phyloP scores from a whole-genome alignment of 202 grass and related monocot genomes.

The Digitaria exilis region DNA sequence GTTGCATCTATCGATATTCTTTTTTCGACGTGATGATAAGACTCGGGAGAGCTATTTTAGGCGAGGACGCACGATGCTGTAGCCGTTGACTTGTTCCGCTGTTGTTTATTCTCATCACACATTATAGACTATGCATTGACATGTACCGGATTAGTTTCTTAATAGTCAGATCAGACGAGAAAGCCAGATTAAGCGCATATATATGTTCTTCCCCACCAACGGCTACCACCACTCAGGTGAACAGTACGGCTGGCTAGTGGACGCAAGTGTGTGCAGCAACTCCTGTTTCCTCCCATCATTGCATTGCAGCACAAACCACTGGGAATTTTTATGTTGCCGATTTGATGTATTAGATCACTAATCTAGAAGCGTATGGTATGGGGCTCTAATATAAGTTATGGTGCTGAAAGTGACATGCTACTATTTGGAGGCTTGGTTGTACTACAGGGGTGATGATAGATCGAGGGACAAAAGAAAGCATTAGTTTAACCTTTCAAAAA shows the following conservation, averaged over 20 bases:
- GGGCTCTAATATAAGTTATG: background rate
- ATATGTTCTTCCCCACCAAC: slow-evolving; percentile 1
- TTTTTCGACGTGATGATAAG: background rate
- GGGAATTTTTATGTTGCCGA: background rate
- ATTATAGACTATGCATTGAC: background rate
- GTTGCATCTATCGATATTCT: slow-evolving; percentile 11
- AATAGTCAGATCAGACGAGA: background rate
- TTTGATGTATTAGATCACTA: background rate
- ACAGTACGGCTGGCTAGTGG: background rate
- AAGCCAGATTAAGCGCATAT: background rate
- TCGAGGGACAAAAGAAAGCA: background rate
- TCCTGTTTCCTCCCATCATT: slow-evolving; percentile 27
- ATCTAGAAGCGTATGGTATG: slow-evolving; percentile 14
- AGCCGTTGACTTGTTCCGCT: background rate
- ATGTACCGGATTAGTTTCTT: background rate
- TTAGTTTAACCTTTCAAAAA: too few species aligned
- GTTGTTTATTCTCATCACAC: background rate
- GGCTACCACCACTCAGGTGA: background rate
- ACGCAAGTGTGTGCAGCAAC: slow-evolving; percentile 19
- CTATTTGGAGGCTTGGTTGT: slow-evolving; percentile 21
- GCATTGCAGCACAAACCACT: slow-evolving; percentile 22
- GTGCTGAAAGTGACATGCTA: slow-evolving; percentile 17
- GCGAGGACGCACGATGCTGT: background rate
- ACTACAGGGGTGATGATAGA: background rate
- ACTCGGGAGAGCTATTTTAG: background rate